Evolutionary conservation across 2,329 filamentous ascomycete species (phyloP).

Genomic region (Orbilia quercus): DNA sequence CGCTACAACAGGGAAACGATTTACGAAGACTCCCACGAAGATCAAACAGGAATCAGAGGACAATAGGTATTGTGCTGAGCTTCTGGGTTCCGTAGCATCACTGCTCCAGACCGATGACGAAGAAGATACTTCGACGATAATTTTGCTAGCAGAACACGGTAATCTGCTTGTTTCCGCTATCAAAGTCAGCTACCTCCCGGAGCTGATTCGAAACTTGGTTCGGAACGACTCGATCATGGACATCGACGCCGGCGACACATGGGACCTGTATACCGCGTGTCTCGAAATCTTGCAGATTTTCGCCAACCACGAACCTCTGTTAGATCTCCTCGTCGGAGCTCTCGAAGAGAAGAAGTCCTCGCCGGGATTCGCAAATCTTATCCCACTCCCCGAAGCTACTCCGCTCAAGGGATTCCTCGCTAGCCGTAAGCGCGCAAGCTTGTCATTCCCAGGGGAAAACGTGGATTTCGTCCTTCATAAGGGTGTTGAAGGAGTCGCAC

Average conservation of each 20-base stretch:
- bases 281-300: constrained; percentile 48
- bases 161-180: constrained; percentile 19
- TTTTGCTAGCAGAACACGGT: constrained; percentile 17
- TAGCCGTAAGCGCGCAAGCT: constrained; percentile 26
- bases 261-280: constrained; percentile 56
- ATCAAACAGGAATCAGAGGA: constrained; percentile 27
- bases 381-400: constrained; percentile 9
- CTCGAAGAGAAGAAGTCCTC: constrained; percentile 54
- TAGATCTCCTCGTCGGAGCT: constrained; percentile 48
- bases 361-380: constrained; percentile 39
- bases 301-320: constrained; percentile 37
- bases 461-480: constrained; percentile 42
- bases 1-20: not conserved
- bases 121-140: not conserved
- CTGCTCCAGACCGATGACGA: constrained; percentile 7
- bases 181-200: constrained; percentile 55
- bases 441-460: constrained; percentile 20
- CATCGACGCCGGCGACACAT: constrained; percentile 48
- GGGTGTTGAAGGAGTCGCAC: constrained; percentile 46
- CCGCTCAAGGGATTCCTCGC: constrained; percentile 36
- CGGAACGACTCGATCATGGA: constrained; percentile 57
- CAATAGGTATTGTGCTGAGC: constrained; percentile 17
- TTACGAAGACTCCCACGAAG: constrained; percentile 26
- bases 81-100: constrained; percentile 1
- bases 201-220: constrained; percentile 56